Percentiles rank a stretch among this genome's conserved stretches.
Evolutionary conservation across 225 moss, liverwort and hornwort genomes (phyloP).

Genomic region (Sphagnum contortum): DNA sequence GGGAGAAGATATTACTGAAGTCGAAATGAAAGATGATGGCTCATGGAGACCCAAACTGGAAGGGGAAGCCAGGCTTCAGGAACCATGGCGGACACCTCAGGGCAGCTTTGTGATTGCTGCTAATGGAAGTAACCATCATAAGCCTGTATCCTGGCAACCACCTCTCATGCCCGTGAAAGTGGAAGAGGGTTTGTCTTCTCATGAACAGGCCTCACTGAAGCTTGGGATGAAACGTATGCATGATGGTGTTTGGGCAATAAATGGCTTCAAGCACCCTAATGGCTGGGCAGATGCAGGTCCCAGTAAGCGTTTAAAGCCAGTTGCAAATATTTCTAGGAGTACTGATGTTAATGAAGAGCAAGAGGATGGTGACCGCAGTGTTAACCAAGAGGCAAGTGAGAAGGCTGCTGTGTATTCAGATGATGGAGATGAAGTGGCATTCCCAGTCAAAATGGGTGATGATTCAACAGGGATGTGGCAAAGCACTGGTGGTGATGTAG

Average conservation of each 20-base stretch:
- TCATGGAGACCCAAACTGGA: slow-evolving; percentile 50
- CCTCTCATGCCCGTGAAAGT: slow-evolving; percentile 54
- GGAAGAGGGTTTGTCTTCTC: slow-evolving; percentile 80
- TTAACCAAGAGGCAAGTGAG: slow-evolving; percentile 89
- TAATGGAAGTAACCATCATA: slow-evolving; percentile 41
- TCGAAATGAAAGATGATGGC: slow-evolving; percentile 53
- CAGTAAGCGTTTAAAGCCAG: slow-evolving; percentile 37
- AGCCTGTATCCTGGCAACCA: slow-evolving; percentile 21
- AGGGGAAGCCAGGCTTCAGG: slow-evolving; percentile 36
- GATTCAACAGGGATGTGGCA: slow-evolving; percentile 27
- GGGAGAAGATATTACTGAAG: slow-evolving; percentile 52
- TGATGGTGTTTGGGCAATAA: slow-evolving; percentile 74
- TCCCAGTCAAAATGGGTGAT: slow-evolving; percentile 29
- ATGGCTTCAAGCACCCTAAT: slow-evolving; percentile 60
- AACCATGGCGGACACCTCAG: slow-evolving; percentile 86
- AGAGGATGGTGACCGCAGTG: slow-evolving; percentile 91
- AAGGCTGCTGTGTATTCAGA: slow-evolving; percentile 42
- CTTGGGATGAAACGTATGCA: slow-evolving; percentile 58
- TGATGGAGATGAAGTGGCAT: slow-evolving; percentile 36
- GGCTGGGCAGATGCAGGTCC: slow-evolving; percentile 43
- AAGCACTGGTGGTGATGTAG: slow-evolving; percentile 32
- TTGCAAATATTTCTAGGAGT: slow-evolving; percentile 59
- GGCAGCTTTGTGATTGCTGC: slow-evolving; percentile 17
- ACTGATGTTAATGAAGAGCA: slow-evolving; percentile 88
- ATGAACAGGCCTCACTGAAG: slow-evolving; percentile 57